Evolutionary conservation across 257 asterid genomes (phyloP).

Genomic region (Hygrophila difformis): DNA sequence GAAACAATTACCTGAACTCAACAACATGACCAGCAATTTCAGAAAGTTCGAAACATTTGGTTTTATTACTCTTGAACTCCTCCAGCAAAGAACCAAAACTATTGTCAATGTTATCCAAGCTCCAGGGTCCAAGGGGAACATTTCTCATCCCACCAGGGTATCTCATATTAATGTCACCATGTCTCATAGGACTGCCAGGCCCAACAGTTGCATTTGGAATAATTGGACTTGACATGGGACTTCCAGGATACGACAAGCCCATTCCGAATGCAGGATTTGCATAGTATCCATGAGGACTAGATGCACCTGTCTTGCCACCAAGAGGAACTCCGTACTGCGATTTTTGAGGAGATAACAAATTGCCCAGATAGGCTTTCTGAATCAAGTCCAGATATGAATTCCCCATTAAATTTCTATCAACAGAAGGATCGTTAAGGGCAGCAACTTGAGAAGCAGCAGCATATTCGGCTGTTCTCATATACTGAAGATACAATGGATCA

Average conservation of each 20-base stretch:
- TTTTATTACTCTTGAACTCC: slow-evolving; percentile 67
- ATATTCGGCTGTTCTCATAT: slow-evolving; percentile 39
- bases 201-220: slow-evolving; percentile 40
- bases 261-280: slow-evolving; percentile 42
- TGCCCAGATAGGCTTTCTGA: slow-evolving; percentile 54
- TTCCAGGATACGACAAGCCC: slow-evolving; percentile 44
- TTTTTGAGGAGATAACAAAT: slow-evolving; percentile 32
- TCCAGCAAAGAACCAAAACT: slow-evolving; percentile 46
- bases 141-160: slow-evolving; percentile 2
- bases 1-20: slow-evolving; percentile 57
- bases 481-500: slow-evolving; percentile 55
- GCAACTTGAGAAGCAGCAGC: slow-evolving; percentile 29
- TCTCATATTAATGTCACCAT: slow-evolving; percentile 4
- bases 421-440: slow-evolving; percentile 31
- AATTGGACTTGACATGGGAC: slow-evolving; percentile 31
- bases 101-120: slow-evolving; percentile 40
- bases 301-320: slow-evolving; percentile 1
- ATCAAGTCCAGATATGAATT: slow-evolving; percentile 11
- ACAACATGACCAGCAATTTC: slow-evolving; percentile 85
- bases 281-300: slow-evolving; percentile 33
- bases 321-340: slow-evolving; percentile 28
- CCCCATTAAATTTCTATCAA: slow-evolving; percentile 4
- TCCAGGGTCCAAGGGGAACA: slow-evolving; percentile 38
- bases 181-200: slow-evolving; percentile 38
- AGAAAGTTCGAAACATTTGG: slow-evolving; percentile 60